These are phyloP conservation scores for Stagonosporopsis chrysanthemi DNA, from an alignment of 2,329 filamentous ascomycete species.

Conservation along the genomic window DNA sequence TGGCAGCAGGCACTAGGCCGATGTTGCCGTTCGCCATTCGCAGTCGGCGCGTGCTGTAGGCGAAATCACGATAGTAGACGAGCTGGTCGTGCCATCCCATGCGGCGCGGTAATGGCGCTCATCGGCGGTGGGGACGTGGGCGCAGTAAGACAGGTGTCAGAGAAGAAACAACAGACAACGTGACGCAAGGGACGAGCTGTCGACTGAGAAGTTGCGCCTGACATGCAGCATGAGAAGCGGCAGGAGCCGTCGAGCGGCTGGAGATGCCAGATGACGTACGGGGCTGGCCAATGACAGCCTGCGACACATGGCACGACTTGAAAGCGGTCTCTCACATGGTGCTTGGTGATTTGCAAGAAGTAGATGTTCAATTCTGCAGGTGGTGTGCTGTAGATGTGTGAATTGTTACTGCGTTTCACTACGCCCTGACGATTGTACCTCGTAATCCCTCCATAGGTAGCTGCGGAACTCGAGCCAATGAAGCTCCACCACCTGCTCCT, in stretches of 20 bases:
- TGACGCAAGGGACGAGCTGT: conserved; percentile 6
- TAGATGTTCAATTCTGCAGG: too few species aligned
- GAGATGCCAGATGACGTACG: conserved; percentile 2
- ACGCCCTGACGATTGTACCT: too few species aligned
- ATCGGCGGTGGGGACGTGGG: conserved; percentile 22
- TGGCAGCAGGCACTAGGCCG: conserved; percentile 55
- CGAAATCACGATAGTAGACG: conserved; percentile 52
- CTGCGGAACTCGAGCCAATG: too few species aligned
- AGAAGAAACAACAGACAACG: not conserved
- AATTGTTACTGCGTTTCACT: too few species aligned
- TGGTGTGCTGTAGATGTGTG: too few species aligned
- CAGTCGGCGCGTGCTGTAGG: conserved; percentile 53
- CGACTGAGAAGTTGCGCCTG: not conserved
- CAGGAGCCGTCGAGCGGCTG: conserved; percentile 7
- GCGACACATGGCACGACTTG: too few species aligned
- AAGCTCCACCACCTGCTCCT: too few species aligned
- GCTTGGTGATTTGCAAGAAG: too few species aligned
- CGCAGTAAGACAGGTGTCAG: not conserved
- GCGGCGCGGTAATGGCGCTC: conserved; percentile 37
- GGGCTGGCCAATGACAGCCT: conserved; percentile 3
- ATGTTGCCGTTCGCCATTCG: conserved; percentile 58
- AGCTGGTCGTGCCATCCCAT: conserved; percentile 49
- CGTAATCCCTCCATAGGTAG: too few species aligned
- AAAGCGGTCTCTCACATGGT: too few species aligned
- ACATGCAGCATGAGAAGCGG: not conserved